Evolutionary conservation across 225 moss, liverwort and hornwort genomes (phyloP).

Genomic region (Climacium dendroides): DNA sequence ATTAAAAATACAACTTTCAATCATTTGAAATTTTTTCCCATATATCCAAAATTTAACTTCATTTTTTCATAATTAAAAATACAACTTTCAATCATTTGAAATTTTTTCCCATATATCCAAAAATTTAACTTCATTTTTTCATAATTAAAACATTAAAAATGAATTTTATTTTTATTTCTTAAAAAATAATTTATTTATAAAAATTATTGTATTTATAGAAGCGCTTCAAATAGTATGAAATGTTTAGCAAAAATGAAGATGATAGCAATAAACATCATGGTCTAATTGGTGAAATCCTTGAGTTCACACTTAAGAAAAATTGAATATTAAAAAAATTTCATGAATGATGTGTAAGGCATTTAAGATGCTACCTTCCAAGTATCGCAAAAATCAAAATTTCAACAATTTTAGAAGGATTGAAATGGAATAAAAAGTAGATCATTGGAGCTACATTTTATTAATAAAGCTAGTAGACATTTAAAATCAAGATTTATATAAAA

Average conservation of each 20-base stretch:
- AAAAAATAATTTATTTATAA: rapidly evolving
- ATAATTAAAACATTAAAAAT: not conserved
- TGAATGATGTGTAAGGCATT: not conserved
- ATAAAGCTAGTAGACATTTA: not conserved
- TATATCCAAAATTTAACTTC: no score
- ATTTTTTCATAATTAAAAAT: no score
- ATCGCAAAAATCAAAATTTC: not conserved
- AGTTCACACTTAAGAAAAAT: not conserved
- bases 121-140: not conserved
- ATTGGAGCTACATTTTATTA: not conserved
- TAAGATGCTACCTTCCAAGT: not conserved
- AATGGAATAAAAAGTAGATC: not conserved
- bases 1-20: not conserved
- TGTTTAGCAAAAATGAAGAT: not conserved
- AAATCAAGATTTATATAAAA: not conserved
- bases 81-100: no score
- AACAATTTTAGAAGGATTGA: not conserved
- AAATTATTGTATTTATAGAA: not conserved
- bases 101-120: no score
- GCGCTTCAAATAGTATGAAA: not conserved
- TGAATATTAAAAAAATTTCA: not conserved
- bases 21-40: not conserved
- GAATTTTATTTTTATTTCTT: no score
- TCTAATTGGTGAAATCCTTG: no score
- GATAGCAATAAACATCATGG: not conserved